Evolutionary conservation across 495 filamentous ascomycete genomes (phyloP).

Genomic region (Sordaria brevicollis): DNA sequence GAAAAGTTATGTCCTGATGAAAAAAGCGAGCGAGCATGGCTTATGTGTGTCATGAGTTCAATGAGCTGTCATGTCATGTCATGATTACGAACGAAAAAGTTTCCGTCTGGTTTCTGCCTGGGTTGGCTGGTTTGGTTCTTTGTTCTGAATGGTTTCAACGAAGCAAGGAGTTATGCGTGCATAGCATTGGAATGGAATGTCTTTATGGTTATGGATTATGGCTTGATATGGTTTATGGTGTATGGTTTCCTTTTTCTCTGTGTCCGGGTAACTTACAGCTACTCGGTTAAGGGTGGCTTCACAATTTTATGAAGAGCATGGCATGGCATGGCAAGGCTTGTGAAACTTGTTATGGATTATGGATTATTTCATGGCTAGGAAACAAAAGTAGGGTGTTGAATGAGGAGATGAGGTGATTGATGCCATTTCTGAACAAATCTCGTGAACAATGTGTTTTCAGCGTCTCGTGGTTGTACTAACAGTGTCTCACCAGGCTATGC

Average conservation of each 20-base stretch:
- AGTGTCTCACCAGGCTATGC: too few relatives aligned
- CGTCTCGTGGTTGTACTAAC: too few relatives aligned
- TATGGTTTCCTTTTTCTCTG: not conserved
- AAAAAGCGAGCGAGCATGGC: not conserved
- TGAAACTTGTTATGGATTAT: too few relatives aligned
- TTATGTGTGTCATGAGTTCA: too few relatives aligned
- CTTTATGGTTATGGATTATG: too few relatives aligned
- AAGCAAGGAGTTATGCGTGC: too few relatives aligned
- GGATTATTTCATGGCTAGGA: not conserved
- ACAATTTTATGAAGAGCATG: not conserved
- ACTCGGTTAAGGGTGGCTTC: not conserved
- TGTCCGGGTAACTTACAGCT: not conserved
- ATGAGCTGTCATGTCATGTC: not conserved
- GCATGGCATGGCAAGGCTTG: not conserved
- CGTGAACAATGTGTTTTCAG: too few relatives aligned
- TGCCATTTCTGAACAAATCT: too few relatives aligned
- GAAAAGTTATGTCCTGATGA: too few relatives aligned
- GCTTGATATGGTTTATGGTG: not conserved
- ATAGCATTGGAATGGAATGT: too few relatives aligned
- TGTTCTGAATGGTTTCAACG: not conserved
- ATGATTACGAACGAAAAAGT: not conserved
- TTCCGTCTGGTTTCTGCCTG: not conserved
- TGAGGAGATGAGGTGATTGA: not conserved
- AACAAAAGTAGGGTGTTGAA: not conserved
- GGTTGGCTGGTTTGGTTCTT: too few relatives aligned